Evolutionary conservation across 495 filamentous ascomycete genomes (phyloP).

Genomic region (Tuber brumale): DNA sequence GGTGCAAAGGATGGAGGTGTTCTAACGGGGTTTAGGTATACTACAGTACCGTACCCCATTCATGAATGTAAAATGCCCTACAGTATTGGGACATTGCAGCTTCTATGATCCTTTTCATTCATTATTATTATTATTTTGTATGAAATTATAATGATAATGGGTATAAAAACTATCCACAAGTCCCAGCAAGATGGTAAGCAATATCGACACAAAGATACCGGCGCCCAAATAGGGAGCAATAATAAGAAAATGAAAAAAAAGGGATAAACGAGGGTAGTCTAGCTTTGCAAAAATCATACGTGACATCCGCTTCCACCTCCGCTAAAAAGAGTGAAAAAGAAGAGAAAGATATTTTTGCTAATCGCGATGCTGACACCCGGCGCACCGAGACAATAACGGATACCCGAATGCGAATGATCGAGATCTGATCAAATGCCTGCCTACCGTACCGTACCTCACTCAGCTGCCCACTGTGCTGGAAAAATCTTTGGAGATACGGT

Average conservation of each 20-base stretch:
- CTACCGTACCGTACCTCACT: not conserved
- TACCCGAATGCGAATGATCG: not conserved
- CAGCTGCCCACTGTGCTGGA: not conserved
- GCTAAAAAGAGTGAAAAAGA: not conserved
- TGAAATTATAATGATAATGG: not conserved
- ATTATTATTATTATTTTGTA: not conserved
- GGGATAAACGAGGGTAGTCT: not conserved
- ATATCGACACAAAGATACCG: not conserved
- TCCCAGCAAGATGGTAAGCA: not conserved
- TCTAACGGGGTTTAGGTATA: not conserved
- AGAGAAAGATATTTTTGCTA: not conserved
- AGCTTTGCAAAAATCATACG: not conserved
- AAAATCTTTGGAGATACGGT: not conserved
- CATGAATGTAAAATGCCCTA: not conserved
- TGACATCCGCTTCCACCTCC: not conserved
- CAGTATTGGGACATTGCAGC: not conserved
- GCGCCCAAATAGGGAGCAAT: not conserved
- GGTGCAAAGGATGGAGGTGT: not conserved
- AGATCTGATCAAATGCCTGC: not conserved
- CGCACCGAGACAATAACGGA: constrained; percentile 3
- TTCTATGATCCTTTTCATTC: not conserved
- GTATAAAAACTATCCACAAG: not conserved
- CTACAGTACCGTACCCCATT: not conserved
- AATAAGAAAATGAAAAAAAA: not conserved
- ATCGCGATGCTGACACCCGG: not conserved